These are phyloP conservation scores for carrot (Daucus carota) DNA, from an alignment of 129 eudicot species.

Conservation along the genomic window DH1_v3.0 NC_030381.2:44147001-44147500, in stretches of 20 bases:
- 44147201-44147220: neutral
- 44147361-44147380: conserved; percentile 48
- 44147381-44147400: conserved; percentile 83
- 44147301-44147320: too few species aligned
- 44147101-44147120: neutral
- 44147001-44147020: neutral
- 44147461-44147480: conserved; percentile 75
- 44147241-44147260: neutral
- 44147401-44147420: conserved; percentile 67
- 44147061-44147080: neutral
- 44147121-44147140: conserved; percentile 4
- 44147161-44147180: neutral
- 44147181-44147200: neutral
- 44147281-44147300: neutral
- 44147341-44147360: neutral
- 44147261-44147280: neutral
- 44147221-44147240: neutral
- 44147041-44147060: neutral
- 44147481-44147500: conserved; percentile 78
- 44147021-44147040: neutral
- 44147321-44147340: neutral
- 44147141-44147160: neutral
- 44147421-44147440: conserved; percentile 65
- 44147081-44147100: neutral
- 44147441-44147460: conserved; percentile 89